Percentiles rank a stretch among this genome's conserved stretches.
phyloP scores from a whole-genome alignment of 768 basidiomycete genomes.

The Mycena kentingensis region DNA sequence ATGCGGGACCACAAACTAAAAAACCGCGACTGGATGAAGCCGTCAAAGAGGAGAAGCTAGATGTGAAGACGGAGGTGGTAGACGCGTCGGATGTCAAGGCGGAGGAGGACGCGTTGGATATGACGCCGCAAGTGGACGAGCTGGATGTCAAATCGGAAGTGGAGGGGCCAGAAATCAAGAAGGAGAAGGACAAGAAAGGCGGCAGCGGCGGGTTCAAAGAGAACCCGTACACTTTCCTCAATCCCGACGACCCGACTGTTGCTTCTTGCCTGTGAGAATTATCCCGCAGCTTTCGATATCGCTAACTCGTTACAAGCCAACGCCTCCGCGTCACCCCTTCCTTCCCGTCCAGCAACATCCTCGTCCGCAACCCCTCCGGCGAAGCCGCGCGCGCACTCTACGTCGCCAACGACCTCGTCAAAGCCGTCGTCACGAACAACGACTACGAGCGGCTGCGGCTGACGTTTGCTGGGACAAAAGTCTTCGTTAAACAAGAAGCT shows the following conservation, averaged over 20 bases:
- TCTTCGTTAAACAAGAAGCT: conserved; percentile 87
- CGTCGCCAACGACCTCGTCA: conserved; percentile 83
- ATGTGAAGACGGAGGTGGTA: conserved; percentile 15
- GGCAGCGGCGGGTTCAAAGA: conserved; percentile 68
- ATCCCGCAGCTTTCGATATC: background rate
- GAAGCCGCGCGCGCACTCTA: conserved; percentile 80
- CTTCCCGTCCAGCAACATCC: conserved; percentile 78
- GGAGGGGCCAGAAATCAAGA: conserved; percentile 19
- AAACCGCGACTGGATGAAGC: conserved; percentile 47
- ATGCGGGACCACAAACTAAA: conserved; percentile 49
- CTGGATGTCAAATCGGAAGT: conserved; percentile 10
- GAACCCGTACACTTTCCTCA: conserved; percentile 85
- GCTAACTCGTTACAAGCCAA: conserved; percentile 44
- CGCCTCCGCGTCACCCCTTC: conserved; percentile 66
- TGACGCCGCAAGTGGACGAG: background rate
- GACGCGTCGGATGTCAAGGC: background rate
- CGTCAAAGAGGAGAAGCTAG: conserved; percentile 22
- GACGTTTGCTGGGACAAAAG: conserved; percentile 91
- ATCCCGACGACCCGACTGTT: conserved; percentile 70
- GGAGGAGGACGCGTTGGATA: background rate
- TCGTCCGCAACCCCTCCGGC: conserved; percentile 83
- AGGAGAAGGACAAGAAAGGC: conserved; percentile 24
- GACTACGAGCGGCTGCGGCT: conserved; percentile 84
- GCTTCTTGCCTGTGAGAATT: conserved; percentile 66
- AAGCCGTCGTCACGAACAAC: conserved; percentile 76